Base-by-base conservation (phyloP, 768 basidiomycete species). In the Hericium erinaceus region DNA sequence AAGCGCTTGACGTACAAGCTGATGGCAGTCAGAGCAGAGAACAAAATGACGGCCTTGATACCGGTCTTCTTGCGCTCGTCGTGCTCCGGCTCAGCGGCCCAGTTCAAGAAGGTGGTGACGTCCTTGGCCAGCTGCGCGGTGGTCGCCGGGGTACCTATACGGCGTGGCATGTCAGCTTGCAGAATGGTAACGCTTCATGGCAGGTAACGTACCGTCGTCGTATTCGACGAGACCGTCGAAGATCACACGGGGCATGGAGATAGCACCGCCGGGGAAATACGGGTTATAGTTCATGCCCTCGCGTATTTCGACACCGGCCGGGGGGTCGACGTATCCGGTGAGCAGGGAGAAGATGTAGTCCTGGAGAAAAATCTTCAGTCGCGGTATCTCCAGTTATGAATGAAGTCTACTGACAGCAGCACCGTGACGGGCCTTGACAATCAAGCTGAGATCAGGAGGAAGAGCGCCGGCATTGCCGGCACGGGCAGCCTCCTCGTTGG, bases 91-190 rank as follows among this genome's bases (percentile, higher is more conserved):
- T 99, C 97, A 57, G 97, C 83, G 16, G 95, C 92, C 95, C 95
- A 98, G 75, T 84, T 84, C 52, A 98, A 75, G 87, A 98, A 98
- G 2, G 89, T 92, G 49, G 83, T 82, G 55, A 99, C 94, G 68
- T 99, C 97, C 80, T 98, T 99, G 64, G 97, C 95, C 95, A 99
- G 95, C 72, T 99, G 97, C 5, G 92, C 90, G 6, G 93, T 87
- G 51, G 97, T 99, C 12, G 95, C 92, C 13, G 97, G 94, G 3
- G 97, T 98, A 52, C 89, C 91, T 93, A 50, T 15, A 44, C 49
- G 59, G 51, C 41, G 11, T 12, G 26, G 51, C 40, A 18, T 40
- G 39, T 54, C 39, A 37, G 48, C 13, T 39, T 8, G 49, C 9
- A 54, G 40, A 33, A 33, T 7, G 15, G 41, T 20, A 39, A 41